These are phyloP conservation scores for Taphrina sp. DNA, from an alignment of 1,139 yeast species.

Conservation along the genomic window DNA sequence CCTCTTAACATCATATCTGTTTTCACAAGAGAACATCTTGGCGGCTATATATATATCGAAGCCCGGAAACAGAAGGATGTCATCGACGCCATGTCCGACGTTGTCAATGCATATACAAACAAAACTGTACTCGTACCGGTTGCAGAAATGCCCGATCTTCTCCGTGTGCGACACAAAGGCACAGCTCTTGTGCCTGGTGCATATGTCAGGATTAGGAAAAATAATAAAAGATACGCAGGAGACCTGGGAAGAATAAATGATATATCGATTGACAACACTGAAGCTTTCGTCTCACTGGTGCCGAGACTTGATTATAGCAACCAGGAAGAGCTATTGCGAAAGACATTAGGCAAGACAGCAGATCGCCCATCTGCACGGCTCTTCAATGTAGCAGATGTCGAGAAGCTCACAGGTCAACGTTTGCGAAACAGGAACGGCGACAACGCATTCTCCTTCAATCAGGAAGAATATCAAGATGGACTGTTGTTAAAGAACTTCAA, in stretches of 20 bases:
- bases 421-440: slow-evolving; percentile 61
- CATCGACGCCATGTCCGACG: slow-evolving; percentile 79
- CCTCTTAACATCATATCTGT: slow-evolving; percentile 81
- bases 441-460: slow-evolving; percentile 68
- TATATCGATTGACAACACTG: slow-evolving; percentile 89
- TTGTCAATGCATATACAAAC: slow-evolving; percentile 77
- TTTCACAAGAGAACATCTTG: slow-evolving; percentile 89
- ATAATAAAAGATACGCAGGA: slow-evolving; percentile 87
- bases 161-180: slow-evolving; percentile 87
- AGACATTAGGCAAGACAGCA: slow-evolving; percentile 46
- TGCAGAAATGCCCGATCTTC: slow-evolving; percentile 87
- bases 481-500: slow-evolving; percentile 82
- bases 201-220: slow-evolving; percentile 67
- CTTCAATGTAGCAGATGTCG: slow-evolving; percentile 70
- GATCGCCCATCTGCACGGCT: slow-evolving; percentile 80
- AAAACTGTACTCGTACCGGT: slow-evolving; percentile 73
- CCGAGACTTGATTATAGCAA: slow-evolving; percentile 92
- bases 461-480: slow-evolving; percentile 88
- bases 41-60: slow-evolving; percentile 89
- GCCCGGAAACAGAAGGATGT: slow-evolving; percentile 94
- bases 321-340: slow-evolving; percentile 52
- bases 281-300: slow-evolving; percentile 84
- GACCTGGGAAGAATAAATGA: slow-evolving; percentile 93
- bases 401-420: slow-evolving; percentile 59
- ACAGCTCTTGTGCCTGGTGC: slow-evolving; percentile 87